Percentiles rank a stretch among this genome's conserved stretches.
phyloP scores from a whole-genome alignment of 2,329 filamentous ascomycete genomes.

The Simplicillium sp. region DNA sequence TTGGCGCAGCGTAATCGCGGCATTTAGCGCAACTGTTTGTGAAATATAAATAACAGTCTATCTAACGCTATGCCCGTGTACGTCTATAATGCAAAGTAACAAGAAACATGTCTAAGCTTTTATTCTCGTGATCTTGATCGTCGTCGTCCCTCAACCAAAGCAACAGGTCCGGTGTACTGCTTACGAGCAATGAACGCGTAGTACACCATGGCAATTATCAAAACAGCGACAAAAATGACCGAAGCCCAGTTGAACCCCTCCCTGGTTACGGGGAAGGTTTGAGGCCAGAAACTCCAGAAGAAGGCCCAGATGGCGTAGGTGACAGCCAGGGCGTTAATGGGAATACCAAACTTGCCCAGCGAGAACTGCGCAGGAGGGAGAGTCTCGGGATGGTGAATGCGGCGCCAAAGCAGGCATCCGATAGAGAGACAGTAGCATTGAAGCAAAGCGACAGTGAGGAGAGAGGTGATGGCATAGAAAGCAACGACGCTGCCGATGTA shows the following conservation, averaged over 20 bases:
- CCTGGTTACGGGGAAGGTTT: conserved; percentile 4
- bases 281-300: conserved; percentile 7
- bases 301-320: conserved; percentile 3
- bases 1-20: no score
- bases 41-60: no score
- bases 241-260: conserved; percentile 6
- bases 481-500: conserved; percentile 10
- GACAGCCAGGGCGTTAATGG: conserved; percentile 2
- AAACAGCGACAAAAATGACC: background rate
- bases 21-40: no score
- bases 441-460: conserved; percentile 9
- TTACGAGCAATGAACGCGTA: conserved; percentile 1
- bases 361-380: conserved; percentile 4
- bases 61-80: no score
- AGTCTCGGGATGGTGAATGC: conserved; percentile 4
- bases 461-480: conserved; percentile 11
- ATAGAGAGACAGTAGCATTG: conserved; percentile 6
- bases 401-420: conserved; percentile 6
- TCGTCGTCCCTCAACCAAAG: conserved; percentile 4
- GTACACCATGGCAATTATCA: conserved; percentile 4
- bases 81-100: no score
- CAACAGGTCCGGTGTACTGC: conserved; percentile 4
- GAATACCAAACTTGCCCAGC: conserved; percentile 5
- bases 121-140: background rate
- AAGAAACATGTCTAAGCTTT: no score